Evolutionary conservation across 176 grass and related monocot genomes (phyloP).

Genomic region (barley (Hordeum vulgare)): DNA sequence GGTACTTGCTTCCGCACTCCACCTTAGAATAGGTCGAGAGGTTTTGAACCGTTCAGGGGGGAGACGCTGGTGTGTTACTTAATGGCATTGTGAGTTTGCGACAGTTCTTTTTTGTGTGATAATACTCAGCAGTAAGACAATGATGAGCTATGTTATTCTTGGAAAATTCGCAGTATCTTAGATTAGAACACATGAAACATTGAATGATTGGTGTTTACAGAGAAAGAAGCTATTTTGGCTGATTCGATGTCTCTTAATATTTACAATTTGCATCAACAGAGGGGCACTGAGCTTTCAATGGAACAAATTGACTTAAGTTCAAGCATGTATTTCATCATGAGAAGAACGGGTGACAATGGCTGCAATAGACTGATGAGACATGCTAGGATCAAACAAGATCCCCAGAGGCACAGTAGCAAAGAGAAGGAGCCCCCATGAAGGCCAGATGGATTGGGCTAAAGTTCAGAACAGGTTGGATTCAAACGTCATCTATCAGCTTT

Average conservation of each 20-base stretch:
- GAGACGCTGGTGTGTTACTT: not conserved
- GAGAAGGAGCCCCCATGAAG: not conserved
- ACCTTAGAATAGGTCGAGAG: not conserved
- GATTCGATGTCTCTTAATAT: not conserved
- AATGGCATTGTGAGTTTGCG: not conserved
- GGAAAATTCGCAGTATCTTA: not conserved
- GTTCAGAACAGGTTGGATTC: not conserved
- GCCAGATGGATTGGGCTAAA: not conserved
- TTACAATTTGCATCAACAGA: not conserved
- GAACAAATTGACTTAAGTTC: not conserved
- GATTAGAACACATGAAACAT: not conserved
- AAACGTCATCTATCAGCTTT: not conserved
- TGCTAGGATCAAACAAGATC: not conserved
- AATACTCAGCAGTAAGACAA: not conserved
- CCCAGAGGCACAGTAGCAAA: not conserved
- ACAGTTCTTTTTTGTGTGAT: not conserved
- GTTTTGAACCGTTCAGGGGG: not conserved
- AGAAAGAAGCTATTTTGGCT: constrained; percentile 13
- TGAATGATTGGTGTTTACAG: not conserved
- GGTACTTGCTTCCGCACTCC: not conserved
- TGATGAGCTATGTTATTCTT: not conserved
- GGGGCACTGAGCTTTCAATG: not conserved
- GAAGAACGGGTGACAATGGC: not conserved
- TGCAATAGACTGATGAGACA: not conserved
- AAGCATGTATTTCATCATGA: not conserved